Evolutionary conservation across 306 rosid species (phyloP).

Genomic region (Biancaea sappan): DNA sequence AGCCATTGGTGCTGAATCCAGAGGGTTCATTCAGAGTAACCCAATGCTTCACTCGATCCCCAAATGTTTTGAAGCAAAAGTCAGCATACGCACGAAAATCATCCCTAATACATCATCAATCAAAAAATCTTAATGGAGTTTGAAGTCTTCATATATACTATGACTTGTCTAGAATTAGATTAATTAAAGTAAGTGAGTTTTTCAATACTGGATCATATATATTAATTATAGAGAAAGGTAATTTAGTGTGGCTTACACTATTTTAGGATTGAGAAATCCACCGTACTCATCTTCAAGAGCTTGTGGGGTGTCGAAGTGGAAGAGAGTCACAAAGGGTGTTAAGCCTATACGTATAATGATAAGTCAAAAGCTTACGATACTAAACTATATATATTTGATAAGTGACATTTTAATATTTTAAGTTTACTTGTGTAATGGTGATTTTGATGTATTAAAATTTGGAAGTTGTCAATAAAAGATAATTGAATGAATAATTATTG

Average conservation of each 20-base stretch:
- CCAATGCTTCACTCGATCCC: slow-evolving; percentile 64
- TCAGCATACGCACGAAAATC: slow-evolving; percentile 45
- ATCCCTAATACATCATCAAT: slow-evolving; percentile 24
- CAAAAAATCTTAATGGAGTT: no score
- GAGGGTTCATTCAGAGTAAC: slow-evolving; percentile 55
- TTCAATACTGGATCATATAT: no score
- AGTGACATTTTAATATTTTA: no score
- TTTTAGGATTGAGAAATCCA: slow-evolving; percentile 40
- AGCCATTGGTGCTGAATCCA: slow-evolving; percentile 27
- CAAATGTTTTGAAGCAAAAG: slow-evolving; percentile 50
- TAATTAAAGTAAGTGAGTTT: no score
- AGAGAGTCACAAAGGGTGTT: slow-evolving; percentile 50
- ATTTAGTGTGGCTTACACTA: slow-evolving; percentile 29
- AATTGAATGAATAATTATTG: neutral
- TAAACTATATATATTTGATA: no score
- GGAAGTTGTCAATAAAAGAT: neutral
- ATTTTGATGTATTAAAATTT: no score
- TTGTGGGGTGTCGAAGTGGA: slow-evolving; percentile 62
- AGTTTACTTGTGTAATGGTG: no score
- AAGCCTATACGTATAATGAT: slow-evolving; percentile 37
- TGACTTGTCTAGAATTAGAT: no score
- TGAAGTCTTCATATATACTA: no score
- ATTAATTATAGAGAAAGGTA: neutral
- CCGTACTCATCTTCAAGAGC: slow-evolving; percentile 53
- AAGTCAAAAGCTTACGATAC: no score